A percentile compares a stretch with the other conserved stretches of the same genome.
Evolutionary conservation across 2,329 filamentous ascomycete genomes (phyloP).

Genomic region (Coleophoma eucalyptorum): DNA sequence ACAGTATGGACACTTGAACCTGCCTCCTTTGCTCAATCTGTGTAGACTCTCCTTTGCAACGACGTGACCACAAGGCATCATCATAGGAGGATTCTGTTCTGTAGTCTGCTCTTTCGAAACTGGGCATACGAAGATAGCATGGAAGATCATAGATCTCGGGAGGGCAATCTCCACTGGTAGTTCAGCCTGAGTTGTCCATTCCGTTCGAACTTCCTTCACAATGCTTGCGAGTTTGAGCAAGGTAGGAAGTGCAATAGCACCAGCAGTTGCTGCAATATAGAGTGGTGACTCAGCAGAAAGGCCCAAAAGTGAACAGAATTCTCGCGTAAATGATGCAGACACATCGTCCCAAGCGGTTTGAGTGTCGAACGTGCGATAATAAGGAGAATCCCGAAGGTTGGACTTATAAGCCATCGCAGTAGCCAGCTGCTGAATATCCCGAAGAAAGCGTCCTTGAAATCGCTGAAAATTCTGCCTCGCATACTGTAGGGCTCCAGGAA

Average conservation of each 20-base stretch:
- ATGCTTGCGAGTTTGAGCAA: conserved; percentile 85
- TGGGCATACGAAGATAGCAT: conserved; percentile 96
- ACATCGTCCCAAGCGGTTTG: conserved; percentile 77
- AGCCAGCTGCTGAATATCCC: conserved; percentile 77
- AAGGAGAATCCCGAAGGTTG: conserved; percentile 75
- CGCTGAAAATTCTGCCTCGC: conserved; percentile 68
- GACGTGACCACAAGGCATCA: conserved; percentile 93
- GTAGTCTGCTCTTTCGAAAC: conserved; percentile 97
- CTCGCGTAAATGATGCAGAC: conserved; percentile 80
- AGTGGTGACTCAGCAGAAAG: conserved; percentile 89
- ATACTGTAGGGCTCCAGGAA: conserved; percentile 67
- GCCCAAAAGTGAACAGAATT: conserved; percentile 90
- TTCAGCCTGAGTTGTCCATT: conserved; percentile 92
- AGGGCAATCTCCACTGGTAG: conserved; percentile 72
- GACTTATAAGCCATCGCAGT: conserved; percentile 76
- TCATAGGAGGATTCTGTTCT: conserved; percentile 90
- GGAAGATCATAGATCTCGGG: conserved; percentile 66
- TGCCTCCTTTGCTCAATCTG: conserved; percentile 70
- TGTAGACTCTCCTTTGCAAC: conserved; percentile 81
- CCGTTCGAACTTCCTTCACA: conserved; percentile 84
- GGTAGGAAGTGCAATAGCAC: conserved; percentile 84
- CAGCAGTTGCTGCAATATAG: conserved; percentile 88
- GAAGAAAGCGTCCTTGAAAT: conserved; percentile 71
- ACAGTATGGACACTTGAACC: conserved; percentile 97
- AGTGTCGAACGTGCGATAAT: conserved; percentile 73